Evolutionary conservation across 129 eudicot species (phyloP), one percentile per base, ranked within the genome.

Genomic region (Heracleum sosnowskyi): DNA sequence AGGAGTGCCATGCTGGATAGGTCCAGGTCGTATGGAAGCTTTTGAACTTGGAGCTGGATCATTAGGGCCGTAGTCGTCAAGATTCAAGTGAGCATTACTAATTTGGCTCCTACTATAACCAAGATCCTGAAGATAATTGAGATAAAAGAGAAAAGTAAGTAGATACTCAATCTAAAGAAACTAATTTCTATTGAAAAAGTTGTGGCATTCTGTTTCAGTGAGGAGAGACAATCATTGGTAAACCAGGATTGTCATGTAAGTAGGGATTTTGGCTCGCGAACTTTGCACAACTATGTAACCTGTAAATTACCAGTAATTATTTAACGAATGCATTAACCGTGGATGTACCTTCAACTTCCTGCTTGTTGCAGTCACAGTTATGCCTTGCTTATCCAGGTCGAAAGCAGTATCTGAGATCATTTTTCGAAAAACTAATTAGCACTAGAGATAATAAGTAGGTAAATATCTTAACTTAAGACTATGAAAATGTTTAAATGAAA

Each of bases 41-140:
- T 86, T 87, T 70, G 93, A 90, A 77, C 89, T 92, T 44, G 96
- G 97, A 60, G 72, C 85, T 4, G 97, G 97, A 80, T 92, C 92
- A 24, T 76, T 78, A 0, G 97, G 90, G 44, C 81, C 83, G 74
- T 92, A 92, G 78, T 92, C 97, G 64, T 90, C 85, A 64, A 82
- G 79, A 70, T 47, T 77, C 18, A 87, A 22, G 55, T 49, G 31
- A 62, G 49, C 70, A 57, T 80, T 71, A 35, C 76, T 85, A 47
- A 71, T 34, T 46, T 66, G 62, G 37, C 57, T 82, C 76, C 55
- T 35, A 33, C 76, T 75, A 35, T 73, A 55, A 34, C 42, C 51
- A 71, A 64, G 46, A 42, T 77, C 83, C 89, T 87, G 86, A 69
- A 75, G 41, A 36, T 35, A 40, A 57, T 18, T 37, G 37, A 0